phyloP scores from a whole-genome alignment of 257 asterid species.

The Ocimum tenuiflorum region DNA sequence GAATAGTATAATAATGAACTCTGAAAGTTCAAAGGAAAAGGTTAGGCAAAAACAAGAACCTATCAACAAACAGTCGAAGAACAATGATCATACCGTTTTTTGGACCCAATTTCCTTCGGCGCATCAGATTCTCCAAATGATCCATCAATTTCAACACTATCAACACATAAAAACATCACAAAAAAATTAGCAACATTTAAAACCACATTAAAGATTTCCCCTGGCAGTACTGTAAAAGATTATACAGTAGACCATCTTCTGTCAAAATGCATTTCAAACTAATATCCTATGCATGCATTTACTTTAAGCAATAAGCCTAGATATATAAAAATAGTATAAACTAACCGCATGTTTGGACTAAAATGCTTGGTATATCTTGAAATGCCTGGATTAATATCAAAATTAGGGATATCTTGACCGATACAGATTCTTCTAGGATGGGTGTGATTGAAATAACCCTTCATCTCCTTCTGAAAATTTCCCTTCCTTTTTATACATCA shows the following conservation, averaged over 20 bases:
- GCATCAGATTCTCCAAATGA: conserved; percentile 56
- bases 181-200: conserved; percentile 2
- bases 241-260: not conserved
- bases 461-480: no score
- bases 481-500: no score
- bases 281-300: no score
- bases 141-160: conserved; percentile 61
- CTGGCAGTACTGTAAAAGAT: not conserved
- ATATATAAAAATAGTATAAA: no score
- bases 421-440: no score
- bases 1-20: not conserved
- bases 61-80: not conserved
- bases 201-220: not conserved
- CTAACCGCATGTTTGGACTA: no score
- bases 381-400: no score
- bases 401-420: no score
- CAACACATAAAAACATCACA: conserved; percentile 11
- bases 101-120: conserved; percentile 50
- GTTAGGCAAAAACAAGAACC: not conserved
- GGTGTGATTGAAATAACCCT: no score
- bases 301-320: no score
- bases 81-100: conserved; percentile 52
- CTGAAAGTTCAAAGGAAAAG: not conserved
- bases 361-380: no score
- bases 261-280: not conserved